Percentiles rank a stretch among this genome's conserved stretches.
These are phyloP conservation scores for Pseudopyrenochaeta lycopersici DNA, from an alignment of 2,329 filamentous ascomycete species.

Conservation along the genomic window DNA sequence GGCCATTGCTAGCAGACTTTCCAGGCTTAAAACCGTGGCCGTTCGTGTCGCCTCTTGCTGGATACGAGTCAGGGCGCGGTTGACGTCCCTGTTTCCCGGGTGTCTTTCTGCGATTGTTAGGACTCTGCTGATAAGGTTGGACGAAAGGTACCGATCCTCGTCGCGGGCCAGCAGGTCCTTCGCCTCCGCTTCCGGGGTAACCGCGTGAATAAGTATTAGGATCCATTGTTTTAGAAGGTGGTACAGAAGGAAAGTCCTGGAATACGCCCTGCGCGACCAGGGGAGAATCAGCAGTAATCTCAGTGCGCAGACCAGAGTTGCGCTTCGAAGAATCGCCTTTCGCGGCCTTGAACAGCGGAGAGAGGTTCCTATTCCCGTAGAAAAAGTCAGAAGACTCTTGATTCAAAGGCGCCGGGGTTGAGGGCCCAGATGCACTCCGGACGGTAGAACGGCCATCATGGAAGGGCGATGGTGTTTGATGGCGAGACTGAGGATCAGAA, in stretches of 20 bases:
- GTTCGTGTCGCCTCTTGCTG: conserved; percentile 22
- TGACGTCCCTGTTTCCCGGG: conserved; percentile 33
- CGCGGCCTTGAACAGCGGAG: conserved; percentile 59
- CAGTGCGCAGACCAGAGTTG: conserved; percentile 55
- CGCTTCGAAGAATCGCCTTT: conserved; percentile 53
- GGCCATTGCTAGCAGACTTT: conserved; percentile 19
- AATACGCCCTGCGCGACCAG: conserved; percentile 30
- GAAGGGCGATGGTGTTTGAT: conserved; percentile 53
- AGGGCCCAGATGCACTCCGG: conserved; percentile 44
- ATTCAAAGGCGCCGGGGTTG: conserved; percentile 39
- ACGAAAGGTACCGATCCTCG: conserved; percentile 39
- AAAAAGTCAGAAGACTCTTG: conserved; percentile 42
- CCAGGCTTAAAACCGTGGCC: conserved; percentile 14
- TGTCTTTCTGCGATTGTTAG: conserved; percentile 33
- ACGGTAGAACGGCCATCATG: conserved; percentile 42
- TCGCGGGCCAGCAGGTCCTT: conserved; percentile 23
- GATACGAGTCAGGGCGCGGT: conserved; percentile 33
- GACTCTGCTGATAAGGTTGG: conserved; percentile 31
- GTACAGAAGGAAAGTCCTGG: conserved; percentile 34
- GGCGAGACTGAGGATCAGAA: conserved; percentile 32
- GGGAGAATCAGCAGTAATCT: conserved; percentile 49
- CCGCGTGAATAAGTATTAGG: conserved; percentile 26
- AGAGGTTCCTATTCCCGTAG: conserved; percentile 59
- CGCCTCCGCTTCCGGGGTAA: conserved; percentile 22
- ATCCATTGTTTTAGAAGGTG: conserved; percentile 24